These are phyloP conservation scores for Eucalyptus victrix DNA, from an alignment of 345 rosid genomes.

Conservation along the genomic window DNA sequence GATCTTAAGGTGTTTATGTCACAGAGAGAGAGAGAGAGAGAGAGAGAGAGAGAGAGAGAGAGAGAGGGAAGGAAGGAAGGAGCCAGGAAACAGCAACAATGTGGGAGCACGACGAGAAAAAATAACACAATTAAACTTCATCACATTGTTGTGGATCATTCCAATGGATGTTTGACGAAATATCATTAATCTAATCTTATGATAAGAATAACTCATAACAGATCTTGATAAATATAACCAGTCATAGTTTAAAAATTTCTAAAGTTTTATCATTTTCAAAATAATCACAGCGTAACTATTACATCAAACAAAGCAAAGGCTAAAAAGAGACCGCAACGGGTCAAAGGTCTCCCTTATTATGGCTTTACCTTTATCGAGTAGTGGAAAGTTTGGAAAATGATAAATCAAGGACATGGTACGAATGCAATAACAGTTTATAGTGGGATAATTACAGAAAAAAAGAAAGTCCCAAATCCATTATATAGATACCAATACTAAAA, in stretches of 20 bases:
- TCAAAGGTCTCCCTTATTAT: neutral
- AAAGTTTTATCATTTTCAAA: neutral
- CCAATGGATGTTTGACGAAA: neutral
- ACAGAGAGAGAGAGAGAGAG: neutral
- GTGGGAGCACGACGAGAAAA: neutral
- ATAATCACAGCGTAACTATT: neutral
- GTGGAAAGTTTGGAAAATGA: neutral
- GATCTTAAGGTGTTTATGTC: neutral
- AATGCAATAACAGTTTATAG: neutral
- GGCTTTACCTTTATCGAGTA: neutral
- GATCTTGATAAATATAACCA: neutral
- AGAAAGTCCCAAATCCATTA: no score
- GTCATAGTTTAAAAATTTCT: neutral
- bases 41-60: neutral
- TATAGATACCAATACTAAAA: no score
- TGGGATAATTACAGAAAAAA: no score
- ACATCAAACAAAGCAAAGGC: neutral
- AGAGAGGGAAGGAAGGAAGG: neutral
- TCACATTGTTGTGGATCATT: neutral
- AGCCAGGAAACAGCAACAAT: neutral
- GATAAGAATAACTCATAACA: neutral
- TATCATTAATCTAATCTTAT: neutral
- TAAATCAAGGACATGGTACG: neutral
- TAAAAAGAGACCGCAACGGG: neutral
- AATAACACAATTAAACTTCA: neutral